Conservation (phyloP, 495 filamentous ascomycete genomes). For the Glonium stellatum region DNA sequence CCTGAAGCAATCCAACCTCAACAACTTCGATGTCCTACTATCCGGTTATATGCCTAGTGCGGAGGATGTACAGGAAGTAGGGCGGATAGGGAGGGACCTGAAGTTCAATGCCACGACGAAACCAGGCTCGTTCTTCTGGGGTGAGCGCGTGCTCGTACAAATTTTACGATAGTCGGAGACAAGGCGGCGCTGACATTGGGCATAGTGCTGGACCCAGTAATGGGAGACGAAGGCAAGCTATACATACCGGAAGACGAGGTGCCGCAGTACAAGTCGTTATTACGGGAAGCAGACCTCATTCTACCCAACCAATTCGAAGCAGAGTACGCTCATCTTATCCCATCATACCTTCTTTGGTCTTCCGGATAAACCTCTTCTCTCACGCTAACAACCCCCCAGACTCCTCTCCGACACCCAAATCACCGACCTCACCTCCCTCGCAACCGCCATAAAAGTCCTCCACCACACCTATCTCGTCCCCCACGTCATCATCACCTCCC, state of each 20-base stretch:
- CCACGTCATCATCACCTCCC: slow-evolving; percentile 88
- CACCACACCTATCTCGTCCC: slow-evolving; percentile 73
- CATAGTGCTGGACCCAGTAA: slow-evolving; percentile 87
- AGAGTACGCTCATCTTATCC: slow-evolving; percentile 53
- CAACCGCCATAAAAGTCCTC: slow-evolving; percentile 64
- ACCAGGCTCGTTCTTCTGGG: slow-evolving; percentile 86
- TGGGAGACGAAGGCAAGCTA: slow-evolving; percentile 88
- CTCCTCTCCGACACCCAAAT: slow-evolving; percentile 77
- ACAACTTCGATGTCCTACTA: slow-evolving; percentile 84
- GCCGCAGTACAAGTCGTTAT: slow-evolving; percentile 75
- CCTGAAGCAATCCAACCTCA: slow-evolving; percentile 70
- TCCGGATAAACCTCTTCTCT: background rate
- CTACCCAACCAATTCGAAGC: slow-evolving; percentile 96
- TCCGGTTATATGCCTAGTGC: slow-evolving; percentile 89
- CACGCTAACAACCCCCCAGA: slow-evolving; percentile 39
- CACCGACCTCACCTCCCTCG: slow-evolving; percentile 62
- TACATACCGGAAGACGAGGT: slow-evolving; percentile 88
- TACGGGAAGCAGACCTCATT: slow-evolving; percentile 80
- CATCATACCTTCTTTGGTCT: background rate
- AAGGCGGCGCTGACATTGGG: slow-evolving; percentile 4
- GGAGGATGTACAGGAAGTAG: slow-evolving; percentile 73
- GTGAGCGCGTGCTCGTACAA: slow-evolving; percentile 35
- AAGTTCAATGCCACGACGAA: slow-evolving; percentile 55
- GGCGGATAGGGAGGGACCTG: slow-evolving; percentile 72
- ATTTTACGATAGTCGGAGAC: background rate